phyloP scores from a whole-genome alignment of 2,329 filamentous ascomycete genomes.

The Knufia petricola region DNA sequence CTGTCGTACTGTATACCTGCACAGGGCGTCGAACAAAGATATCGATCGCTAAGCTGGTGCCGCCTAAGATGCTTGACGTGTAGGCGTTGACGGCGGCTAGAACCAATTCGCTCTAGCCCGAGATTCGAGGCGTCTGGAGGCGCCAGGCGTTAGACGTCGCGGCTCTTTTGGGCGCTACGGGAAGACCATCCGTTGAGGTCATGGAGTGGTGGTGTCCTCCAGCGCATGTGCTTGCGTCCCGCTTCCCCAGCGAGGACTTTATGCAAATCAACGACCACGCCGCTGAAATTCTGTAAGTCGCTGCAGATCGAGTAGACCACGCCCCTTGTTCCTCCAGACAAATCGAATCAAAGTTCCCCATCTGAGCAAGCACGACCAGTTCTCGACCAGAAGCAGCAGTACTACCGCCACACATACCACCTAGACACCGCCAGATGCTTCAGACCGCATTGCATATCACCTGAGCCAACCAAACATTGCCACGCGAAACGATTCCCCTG shows the following conservation, averaged over 20 bases:
- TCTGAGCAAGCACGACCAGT: too few species aligned
- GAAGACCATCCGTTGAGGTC: neutral
- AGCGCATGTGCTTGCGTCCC: neutral
- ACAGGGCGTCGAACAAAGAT: too few species aligned
- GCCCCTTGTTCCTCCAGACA: neutral
- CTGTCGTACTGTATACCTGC: too few species aligned
- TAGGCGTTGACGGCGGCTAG: too few species aligned
- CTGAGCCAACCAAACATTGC: conserved; percentile 5
- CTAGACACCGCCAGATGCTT: neutral
- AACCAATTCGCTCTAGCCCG: neutral
- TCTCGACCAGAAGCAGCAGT: too few species aligned
- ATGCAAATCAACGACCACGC: neutral
- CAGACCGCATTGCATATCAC: neutral
- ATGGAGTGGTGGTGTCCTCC: neutral
- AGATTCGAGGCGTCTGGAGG: neutral
- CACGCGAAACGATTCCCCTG: neutral
- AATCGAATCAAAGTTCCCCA: neutral
- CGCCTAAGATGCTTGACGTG: neutral
- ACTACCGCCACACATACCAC: too few species aligned
- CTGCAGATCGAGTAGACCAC: neutral
- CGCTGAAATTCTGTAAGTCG: neutral
- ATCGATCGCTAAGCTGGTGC: neutral
- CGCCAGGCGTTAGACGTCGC: neutral
- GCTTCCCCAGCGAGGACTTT: neutral
- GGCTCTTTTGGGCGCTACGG: neutral